Base-by-base conservation (phyloP, 2,329 filamentous ascomycete species). In the Cryphonectria japonica region DNA sequence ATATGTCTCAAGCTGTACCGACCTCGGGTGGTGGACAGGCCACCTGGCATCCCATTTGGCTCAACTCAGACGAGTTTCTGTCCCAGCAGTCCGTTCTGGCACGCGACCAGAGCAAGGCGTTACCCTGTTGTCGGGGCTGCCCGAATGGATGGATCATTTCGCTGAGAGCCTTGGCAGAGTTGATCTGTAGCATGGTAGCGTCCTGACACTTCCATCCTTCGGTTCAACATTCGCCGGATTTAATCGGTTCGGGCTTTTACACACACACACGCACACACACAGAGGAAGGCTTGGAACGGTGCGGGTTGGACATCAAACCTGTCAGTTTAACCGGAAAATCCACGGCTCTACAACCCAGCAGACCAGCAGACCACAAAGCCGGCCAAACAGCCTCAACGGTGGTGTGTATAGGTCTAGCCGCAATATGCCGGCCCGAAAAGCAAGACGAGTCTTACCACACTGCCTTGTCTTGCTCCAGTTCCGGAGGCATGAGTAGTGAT, bases 211-310 rank as follows among this genome's bases (percentile, higher is more conserved):
- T 70, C 67, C 52, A 60, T 54, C 66, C 59, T 65, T 72, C 71
- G 71, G 64, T 39, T 41, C 50, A 70, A 66, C 50, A 52, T 64
- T 72, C 70, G 68, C 70, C 59, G 64, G 69, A 67, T 59, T n/a
- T 54, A 7, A 57, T 57, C 34, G 22, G 16, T 52, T n/a, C n/a
- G 46, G 46, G 22, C n/a, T 61, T n/a, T 26, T 26, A 11, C 19
- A 50, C 46, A 7, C 43, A 37, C 37, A 37, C 37, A 37, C 37
- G 9, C 37, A 9, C 37, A 37, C 37, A 37, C 37, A 37, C 26
- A 26, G 26, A 26, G 26, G 26, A 26, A 26, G 26, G 26, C 26
- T 26, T 26, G 26, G 34, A 39, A 13, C 34, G 59, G 34, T 59
- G 11, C 5, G 54, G 54, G 29, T 34, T 59, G 2, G 54, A 16